Base-by-base conservation (phyloP, 1,284 basidiomycete genomes). In the Cyathus pygmaeus region DNA sequence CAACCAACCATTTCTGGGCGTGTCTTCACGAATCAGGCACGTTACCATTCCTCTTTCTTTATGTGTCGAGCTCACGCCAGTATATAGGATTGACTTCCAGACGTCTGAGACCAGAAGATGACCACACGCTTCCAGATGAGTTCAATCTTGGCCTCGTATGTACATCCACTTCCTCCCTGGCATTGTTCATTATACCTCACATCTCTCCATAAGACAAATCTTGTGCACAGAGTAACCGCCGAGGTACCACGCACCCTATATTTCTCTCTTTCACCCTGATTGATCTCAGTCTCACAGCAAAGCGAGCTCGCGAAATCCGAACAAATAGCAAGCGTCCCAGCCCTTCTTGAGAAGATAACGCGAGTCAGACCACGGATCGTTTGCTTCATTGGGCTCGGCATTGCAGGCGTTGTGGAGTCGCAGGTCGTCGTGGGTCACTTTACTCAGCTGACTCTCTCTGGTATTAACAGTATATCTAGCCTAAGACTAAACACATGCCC, bases 371-470 rank as follows among this genome's bases (percentile, higher is more conserved):
- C 92, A 0, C 79, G 79, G 2, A 78, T 91, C 4, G 83, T 92
- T 0, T 91, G 90, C 65, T 92, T 93, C 67, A 88, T 93, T 4
- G 92, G 92, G 0, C 85, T 92, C 59, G 85, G 83, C 36, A 93
- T 94, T 31, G 90, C 90, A 76, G 82, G 87, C 36, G 77, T 79
- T 6, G 83, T 88, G 58, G 83, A 84, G 57, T 70, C 71, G 10
- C 67, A 72, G 21, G 60, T 81, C n/a, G 50, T 66, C 21, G 46
- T 57, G 36, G n/a, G n/a, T n/a, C 21, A 21, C 24, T 50, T 36
- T 21, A 19, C 27, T 49, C 47, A 5, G 7, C 26, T 27, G 47
- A 7, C 23, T 6, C 9, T 26, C 10, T 24, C 6, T 24, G 15
- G 21, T 50, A 21, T 15, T n/a, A 24, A 27, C 19, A 4, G 17